Evolutionary conservation across 176 grass and related monocot species (phyloP).

Genomic region (Melocanna baccifera): DNA sequence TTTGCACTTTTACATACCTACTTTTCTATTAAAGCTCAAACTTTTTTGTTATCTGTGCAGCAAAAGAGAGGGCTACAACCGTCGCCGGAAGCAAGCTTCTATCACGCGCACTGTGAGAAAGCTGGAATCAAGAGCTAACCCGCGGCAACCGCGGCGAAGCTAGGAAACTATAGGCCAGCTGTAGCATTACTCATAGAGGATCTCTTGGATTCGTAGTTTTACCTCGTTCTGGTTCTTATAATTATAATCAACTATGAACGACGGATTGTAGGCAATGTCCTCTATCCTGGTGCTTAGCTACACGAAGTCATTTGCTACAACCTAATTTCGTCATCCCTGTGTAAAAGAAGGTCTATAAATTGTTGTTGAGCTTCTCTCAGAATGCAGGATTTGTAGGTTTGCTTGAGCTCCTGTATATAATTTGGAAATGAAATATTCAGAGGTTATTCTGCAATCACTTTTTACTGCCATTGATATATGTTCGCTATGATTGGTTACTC

Average conservation of each 20-base stretch:
- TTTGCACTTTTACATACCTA: neutral
- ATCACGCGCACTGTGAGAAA: constrained; percentile 46
- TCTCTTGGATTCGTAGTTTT: constrained; percentile 22
- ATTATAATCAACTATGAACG: constrained; percentile 26
- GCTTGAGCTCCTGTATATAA: constrained; percentile 15
- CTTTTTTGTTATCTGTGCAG: constrained; percentile 43
- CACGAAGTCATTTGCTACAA: neutral
- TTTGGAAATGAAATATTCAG: neutral
- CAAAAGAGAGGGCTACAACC: constrained; percentile 68
- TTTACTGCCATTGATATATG: neutral
- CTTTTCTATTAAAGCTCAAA: neutral
- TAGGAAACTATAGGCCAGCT: constrained; percentile 34
- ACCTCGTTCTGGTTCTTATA: constrained; percentile 26
- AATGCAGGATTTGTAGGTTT: constrained; percentile 7
- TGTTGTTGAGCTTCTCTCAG: neutral
- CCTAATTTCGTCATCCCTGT: neutral
- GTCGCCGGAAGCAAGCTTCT: constrained; percentile 57
- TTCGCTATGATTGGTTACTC: neutral
- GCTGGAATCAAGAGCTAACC: constrained; percentile 49
- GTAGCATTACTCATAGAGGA: constrained; percentile 14
- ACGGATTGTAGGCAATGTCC: neutral
- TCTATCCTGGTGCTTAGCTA: constrained; percentile 8
- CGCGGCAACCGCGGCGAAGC: constrained; percentile 8
- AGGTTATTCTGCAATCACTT: neutral
- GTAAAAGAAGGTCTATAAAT: constrained; percentile 18